Percentiles rank a stretch among this genome's conserved stretches.
Conservation (phyloP, 371 early-diverging fungal species). For the Syncephalastrum sp. region DNA sequence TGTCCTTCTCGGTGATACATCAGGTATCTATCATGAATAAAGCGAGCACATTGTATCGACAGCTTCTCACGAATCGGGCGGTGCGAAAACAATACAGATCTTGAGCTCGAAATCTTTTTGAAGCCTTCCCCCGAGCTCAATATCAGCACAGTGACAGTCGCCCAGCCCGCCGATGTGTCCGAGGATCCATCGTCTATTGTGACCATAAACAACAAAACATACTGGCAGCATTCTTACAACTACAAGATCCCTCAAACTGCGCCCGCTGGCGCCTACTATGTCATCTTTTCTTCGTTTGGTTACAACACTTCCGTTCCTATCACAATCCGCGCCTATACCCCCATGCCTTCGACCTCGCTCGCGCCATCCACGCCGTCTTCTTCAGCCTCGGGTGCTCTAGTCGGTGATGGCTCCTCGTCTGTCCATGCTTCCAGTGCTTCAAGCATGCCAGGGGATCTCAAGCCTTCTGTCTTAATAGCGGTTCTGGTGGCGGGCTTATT, state of each 20-base stretch:
- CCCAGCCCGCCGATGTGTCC: constrained; percentile 26
- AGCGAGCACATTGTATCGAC: background rate
- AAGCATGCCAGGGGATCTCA: no score
- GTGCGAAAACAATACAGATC: background rate
- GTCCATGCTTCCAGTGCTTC: no score
- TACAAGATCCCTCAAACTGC: constrained; percentile 17
- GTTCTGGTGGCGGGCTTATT: no score
- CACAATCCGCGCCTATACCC: constrained; percentile 15
- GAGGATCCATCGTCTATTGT: constrained; percentile 16
- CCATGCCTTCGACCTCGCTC: no score
- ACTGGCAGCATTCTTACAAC: constrained; percentile 26
- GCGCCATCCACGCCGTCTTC: no score
- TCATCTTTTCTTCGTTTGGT: constrained; percentile 3
- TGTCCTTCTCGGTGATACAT: constrained; percentile 14
- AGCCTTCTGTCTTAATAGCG: no score
- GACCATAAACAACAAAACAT: constrained; percentile 13
- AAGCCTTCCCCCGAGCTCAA: constrained; percentile 10
- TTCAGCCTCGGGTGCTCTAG: no score
- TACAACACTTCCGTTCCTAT: constrained; percentile 25
- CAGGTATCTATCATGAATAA: constrained; percentile 8
- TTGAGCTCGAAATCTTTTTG: constrained; percentile 23
- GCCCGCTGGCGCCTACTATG: constrained; percentile 17
- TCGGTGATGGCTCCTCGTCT: no score
- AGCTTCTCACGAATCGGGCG: background rate
- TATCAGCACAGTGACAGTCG: constrained; percentile 9